phyloP scores from a whole-genome alignment of 2,329 filamentous ascomycete species.

The Diplocarpon rosae region DNA sequence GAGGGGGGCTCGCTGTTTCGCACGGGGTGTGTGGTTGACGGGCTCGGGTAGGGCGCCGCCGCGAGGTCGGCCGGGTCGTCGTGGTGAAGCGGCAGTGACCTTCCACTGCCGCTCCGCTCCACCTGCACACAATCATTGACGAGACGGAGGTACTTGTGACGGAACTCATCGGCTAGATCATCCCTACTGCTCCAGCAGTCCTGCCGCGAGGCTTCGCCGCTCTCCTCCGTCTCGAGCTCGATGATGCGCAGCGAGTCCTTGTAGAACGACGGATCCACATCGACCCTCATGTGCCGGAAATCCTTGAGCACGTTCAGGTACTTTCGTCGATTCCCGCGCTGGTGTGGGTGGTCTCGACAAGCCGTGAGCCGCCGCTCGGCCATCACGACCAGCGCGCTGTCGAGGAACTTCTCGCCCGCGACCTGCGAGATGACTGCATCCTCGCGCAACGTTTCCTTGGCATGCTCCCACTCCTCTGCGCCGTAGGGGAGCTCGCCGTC shows the following conservation, averaged over 20 bases:
- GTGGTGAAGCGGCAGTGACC: background rate
- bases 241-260: conserved; percentile 15
- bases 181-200: no score
- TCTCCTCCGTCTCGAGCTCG: conserved; percentile 8
- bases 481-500: conserved; percentile 3
- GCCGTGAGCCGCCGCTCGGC: conserved; percentile 13
- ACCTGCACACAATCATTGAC: background rate
- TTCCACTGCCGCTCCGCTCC: background rate
- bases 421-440: conserved; percentile 5
- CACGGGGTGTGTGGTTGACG: background rate
- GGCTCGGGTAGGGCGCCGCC: background rate
- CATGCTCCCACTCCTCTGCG: conserved; percentile 12
- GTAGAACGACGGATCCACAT: conserved; percentile 13
- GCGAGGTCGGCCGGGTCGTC: background rate
- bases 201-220: background rate
- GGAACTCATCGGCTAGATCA: conserved; percentile 8
- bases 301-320: conserved; percentile 15
- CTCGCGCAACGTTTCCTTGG: conserved; percentile 8
- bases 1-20: background rate
- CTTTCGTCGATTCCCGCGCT: conserved; percentile 4
- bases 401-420: conserved; percentile 12
- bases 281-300: conserved; percentile 7
- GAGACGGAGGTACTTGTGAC: conserved; percentile 14
- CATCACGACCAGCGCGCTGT: conserved; percentile 12
- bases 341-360: conserved; percentile 1